Base-by-base conservation (phyloP, 352 stramenopile species). In the Pythium chondricola region DNA sequence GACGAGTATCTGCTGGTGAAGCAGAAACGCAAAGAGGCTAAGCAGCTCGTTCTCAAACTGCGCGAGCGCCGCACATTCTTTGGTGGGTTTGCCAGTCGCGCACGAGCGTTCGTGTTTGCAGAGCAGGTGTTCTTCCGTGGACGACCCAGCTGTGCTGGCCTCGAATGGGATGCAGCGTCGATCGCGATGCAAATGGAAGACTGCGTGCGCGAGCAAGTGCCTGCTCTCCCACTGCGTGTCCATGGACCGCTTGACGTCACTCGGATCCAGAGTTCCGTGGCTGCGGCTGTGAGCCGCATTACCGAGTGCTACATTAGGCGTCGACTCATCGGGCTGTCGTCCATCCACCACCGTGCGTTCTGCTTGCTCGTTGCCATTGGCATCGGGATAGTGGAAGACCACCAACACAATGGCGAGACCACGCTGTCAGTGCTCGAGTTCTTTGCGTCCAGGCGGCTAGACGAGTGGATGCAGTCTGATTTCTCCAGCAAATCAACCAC, bases 41-140 rank as follows among this genome's bases (percentile, higher is more conserved):
- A 60, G 43, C 27, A 17, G 11, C n/a, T 4, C 6, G 39, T 26
- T 8, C 39, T 43, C 14, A 35, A 58, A 1, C 17, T 58, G 20
- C 26, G 30, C 9, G 31, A 26, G n/a, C 25, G 18, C 4, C 31
- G 37, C 9, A 26, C n/a, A n/a, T 29, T 26, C 14, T 56, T 37
- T n/a, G 39, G 25, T 9, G 29, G 17, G 6, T 26, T 48, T 14
- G 39, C 40, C 2, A 29, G 11, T 14, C 48, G 48, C 2, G 29
- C 18, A 3, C 26, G 16, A 7, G 21, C 17, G 35, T 54, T 54
- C 14, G 24, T 46, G 0, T 30, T 45, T 20, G 36, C 29, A 4
- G 48, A 56, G 26, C 14, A 35, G 6, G 38, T 43, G 9, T 43
- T 56, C 24, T 56, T 56, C 21, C 8, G 18, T 37, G 18, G 14